Percentiles rank a stretch among this genome's conserved stretches.
phyloP scores from a whole-genome alignment of 176 grass and related monocot species.

The Raddia guianensis region DNA sequence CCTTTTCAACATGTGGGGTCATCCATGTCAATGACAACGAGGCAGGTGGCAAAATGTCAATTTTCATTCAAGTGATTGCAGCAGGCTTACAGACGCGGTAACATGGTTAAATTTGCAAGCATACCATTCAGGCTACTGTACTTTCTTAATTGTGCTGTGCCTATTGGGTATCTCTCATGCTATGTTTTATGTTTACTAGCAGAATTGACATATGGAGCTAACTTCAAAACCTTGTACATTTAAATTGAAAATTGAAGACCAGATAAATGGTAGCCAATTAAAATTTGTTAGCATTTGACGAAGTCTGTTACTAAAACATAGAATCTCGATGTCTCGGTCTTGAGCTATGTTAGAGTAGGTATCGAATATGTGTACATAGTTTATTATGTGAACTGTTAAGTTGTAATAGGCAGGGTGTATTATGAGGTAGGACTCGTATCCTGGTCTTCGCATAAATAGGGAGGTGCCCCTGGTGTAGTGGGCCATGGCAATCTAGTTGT shows the following conservation, averaged over 20 bases:
- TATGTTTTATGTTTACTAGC: not conserved
- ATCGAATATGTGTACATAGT: too few relatives aligned
- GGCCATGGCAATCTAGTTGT: too few relatives aligned
- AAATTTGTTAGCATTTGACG: not conserved
- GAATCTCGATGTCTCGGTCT: not conserved
- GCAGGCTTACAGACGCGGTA: not conserved
- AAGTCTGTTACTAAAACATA: conserved; percentile 1
- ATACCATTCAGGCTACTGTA: not conserved
- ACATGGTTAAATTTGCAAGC: not conserved
- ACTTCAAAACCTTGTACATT: not conserved
- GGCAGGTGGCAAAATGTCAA: too few relatives aligned
- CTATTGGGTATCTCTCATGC: not conserved
- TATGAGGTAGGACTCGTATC: too few relatives aligned
- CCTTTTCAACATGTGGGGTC: too few relatives aligned
- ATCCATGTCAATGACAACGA: too few relatives aligned
- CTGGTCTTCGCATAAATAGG: too few relatives aligned
- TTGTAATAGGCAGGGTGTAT: too few relatives aligned
- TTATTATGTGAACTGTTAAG: too few relatives aligned
- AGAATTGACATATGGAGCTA: not conserved
- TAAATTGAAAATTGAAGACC: not conserved
- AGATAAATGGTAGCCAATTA: not conserved
- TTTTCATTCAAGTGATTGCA: not conserved
- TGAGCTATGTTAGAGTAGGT: not conserved
- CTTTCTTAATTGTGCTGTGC: not conserved
- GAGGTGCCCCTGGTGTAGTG: too few relatives aligned